Conservation (phyloP, 106 monocot species). For the Xerophyta viscosa region DNA sequence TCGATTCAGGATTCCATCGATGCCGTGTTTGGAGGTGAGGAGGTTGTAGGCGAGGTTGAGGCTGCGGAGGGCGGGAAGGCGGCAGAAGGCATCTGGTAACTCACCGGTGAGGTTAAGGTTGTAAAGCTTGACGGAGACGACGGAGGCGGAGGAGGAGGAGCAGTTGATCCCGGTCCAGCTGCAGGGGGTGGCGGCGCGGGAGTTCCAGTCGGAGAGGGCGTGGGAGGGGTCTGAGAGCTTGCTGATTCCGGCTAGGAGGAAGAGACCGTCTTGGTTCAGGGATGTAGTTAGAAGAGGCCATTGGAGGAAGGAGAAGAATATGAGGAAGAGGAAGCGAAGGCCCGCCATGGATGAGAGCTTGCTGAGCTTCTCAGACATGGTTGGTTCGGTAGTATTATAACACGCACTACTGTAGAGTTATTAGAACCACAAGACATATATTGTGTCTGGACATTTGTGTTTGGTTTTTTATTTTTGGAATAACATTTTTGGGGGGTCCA, state of each 20-base stretch:
- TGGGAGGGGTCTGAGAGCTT: not conserved
- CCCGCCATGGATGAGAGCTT: no score
- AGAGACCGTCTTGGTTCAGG: slow-evolving; percentile 3
- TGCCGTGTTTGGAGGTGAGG: not conserved
- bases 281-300: no score
- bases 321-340: no score
- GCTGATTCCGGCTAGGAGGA: not conserved
- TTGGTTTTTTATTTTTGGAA: no score
- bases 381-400: no score
- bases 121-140: not conserved
- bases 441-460: no score
- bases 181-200: not conserved
- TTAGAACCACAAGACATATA: no score
- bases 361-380: no score
- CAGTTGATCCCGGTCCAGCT: slow-evolving; percentile 1
- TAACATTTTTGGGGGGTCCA: no score
- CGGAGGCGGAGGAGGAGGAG: not conserved
- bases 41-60: not conserved
- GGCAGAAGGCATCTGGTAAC: not conserved
- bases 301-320: no score
- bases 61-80: not conserved
- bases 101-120: not conserved
- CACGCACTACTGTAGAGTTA: no score
- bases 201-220: not conserved
- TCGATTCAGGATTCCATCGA: not conserved